phyloP scores from a whole-genome alignment of 352 stramenopile species.

The Thalassiosira ordinaria region DNA sequence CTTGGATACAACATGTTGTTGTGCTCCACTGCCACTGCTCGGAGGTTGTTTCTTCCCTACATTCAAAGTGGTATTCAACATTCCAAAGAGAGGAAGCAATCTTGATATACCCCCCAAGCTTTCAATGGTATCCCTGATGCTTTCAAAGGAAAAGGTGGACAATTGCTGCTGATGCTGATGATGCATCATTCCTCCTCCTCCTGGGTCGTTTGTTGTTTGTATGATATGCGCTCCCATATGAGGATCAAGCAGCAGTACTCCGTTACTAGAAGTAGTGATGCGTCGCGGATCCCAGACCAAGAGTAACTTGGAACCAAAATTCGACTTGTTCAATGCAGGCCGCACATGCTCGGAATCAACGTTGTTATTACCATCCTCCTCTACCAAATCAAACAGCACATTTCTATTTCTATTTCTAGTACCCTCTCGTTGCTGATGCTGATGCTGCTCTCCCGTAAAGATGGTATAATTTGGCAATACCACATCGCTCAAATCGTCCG shows the following conservation, averaged over 20 bases:
- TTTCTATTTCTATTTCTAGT: slow-evolving; percentile 7
- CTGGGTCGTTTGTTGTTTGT: slow-evolving; percentile 30
- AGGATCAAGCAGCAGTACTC: slow-evolving; percentile 62
- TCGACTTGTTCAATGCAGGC: slow-evolving; percentile 38
- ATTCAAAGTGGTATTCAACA: not conserved
- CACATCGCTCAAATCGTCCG: slow-evolving; percentile 43
- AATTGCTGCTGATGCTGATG: too few species aligned
- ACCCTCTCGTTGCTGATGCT: not conserved
- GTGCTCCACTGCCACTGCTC: not conserved
- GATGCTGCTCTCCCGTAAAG: slow-evolving; percentile 34
- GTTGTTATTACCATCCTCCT: slow-evolving; percentile 62
- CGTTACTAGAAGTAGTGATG: too few species aligned
- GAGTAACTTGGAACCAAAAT: slow-evolving; percentile 76
- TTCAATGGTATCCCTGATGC: slow-evolving; percentile 67
- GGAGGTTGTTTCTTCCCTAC: not conserved
- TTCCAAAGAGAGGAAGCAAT: slow-evolving; percentile 66
- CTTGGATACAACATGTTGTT: not conserved
- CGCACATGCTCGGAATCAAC: slow-evolving; percentile 35
- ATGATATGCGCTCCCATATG: slow-evolving; percentile 67
- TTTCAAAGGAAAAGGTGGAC: slow-evolving; percentile 65
- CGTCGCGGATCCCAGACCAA: slow-evolving; percentile 78
- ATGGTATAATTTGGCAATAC: slow-evolving; percentile 50
- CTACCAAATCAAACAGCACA: slow-evolving; percentile 56
- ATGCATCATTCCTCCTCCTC: too few species aligned
- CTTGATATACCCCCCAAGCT: slow-evolving; percentile 75